Base-by-base conservation (phyloP, 208 protist species). In the Trypanosoma scelopori region DNA sequence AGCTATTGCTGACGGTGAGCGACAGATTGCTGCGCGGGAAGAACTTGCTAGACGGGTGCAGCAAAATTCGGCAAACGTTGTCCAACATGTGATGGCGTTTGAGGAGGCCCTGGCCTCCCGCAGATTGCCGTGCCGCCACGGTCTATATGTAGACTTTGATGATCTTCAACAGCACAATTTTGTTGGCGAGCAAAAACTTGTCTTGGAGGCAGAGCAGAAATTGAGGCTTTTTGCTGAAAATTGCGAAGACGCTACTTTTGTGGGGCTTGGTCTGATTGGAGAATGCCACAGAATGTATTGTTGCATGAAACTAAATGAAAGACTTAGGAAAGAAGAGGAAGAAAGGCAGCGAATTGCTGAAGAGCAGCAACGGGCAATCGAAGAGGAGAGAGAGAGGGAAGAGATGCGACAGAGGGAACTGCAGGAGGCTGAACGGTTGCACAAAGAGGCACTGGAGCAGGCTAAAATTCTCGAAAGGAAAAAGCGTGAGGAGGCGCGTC, bases 61-160 rank as follows among this genome's bases (percentile, higher is more conserved):
- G 22, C 32, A 61, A 50, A 62, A 49, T 15, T 87, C 77, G 28
- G 28, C 69, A n/a, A 43, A 72, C 18, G 55, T 68, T 2, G 63
- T 89, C 25, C 59, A 64, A 7, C 66, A 65, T 45, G 6, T 89
- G 13, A 85, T 87, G 82, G 69, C 60, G 30, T 76, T 67, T 37
- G 58, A 84, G 23, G 55, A 72, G 2, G 39, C 62, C 6, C 55
- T 69, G 9, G 23, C 53, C 11, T 27, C 43, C 5, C 55, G 50
- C 6, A 45, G 64, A 22, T 74, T 68, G 25, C 76, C 61, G 0
- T 68, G 63, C 1, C 53, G 78, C 4, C 83, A 93, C 57, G 62
- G 75, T 45, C 61, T 93, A 6, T 87, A 72, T 49, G 65, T 81
- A 13, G 79, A 95, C 50, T 93, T 89, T 70, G 72, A 80, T 55